phyloP scores from a whole-genome alignment of 1,284 basidiomycete species.

The Ganoderma resinaceum region DNA sequence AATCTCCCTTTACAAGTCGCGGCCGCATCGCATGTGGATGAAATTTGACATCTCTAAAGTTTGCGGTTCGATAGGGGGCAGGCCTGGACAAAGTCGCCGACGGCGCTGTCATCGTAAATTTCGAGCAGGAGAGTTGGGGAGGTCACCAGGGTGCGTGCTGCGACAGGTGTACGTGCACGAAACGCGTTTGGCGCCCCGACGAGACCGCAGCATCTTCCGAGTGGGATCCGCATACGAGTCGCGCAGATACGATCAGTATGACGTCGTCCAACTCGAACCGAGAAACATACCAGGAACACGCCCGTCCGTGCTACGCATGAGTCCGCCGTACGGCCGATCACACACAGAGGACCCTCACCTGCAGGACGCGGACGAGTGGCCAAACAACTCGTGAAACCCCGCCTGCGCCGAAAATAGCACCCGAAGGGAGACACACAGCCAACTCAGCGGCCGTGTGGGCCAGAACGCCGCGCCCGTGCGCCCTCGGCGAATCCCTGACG shows the following conservation, averaged over 20 bases:
- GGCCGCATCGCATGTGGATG: background rate
- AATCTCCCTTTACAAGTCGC: background rate
- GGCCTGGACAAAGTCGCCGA: background rate
- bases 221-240: background rate
- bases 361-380: background rate
- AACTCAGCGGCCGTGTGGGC: constrained; percentile 14
- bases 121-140: background rate
- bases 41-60: background rate
- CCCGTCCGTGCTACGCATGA: too few relatives aligned
- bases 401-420: background rate
- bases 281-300: background rate
- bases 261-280: background rate
- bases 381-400: constrained; percentile 1
- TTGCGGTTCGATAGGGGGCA: background rate
- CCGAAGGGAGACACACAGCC: background rate
- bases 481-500: background rate
- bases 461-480: constrained; percentile 9
- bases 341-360: background rate
- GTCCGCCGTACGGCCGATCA: background rate
- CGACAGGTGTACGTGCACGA: background rate
- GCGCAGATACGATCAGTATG: background rate
- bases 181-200: constrained; percentile 1
- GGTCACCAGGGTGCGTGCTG: constrained; percentile 6
- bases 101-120: background rate
- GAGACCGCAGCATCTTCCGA: constrained; percentile 4